Percentiles rank a stretch among this genome's conserved stretches.
These are phyloP conservation scores for Vaccinium macrocarpon DNA, from an alignment of 148 eudicot genomes.

Conservation along the genomic window DNA sequence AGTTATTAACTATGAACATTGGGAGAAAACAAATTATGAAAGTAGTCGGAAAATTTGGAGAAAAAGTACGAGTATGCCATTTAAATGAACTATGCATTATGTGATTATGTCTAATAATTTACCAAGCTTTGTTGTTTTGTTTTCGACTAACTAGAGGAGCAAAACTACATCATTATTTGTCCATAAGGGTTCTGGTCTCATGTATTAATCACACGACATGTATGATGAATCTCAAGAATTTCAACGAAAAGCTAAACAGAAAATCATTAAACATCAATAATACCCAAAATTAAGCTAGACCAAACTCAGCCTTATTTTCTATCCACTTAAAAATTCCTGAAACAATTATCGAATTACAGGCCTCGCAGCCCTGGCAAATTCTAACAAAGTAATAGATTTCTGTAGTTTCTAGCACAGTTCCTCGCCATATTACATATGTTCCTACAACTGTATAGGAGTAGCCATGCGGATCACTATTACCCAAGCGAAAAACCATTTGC, in stretches of 20 bases:
- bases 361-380: neutral
- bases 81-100: no score
- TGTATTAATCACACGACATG: neutral
- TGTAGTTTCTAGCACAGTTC: neutral
- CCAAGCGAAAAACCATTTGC: neutral
- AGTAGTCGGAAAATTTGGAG: no score
- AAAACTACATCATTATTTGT: neutral
- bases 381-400: neutral
- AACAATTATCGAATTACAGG: neutral
- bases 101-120: neutral
- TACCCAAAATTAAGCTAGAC: neutral
- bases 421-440: neutral
- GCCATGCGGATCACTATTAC: neutral
- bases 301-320: no score
- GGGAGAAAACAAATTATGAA: no score
- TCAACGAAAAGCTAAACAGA: neutral
- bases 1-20: no score
- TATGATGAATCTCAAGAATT: neutral
- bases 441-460: neutral
- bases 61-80: no score
- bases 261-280: neutral
- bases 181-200: neutral
- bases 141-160: no score
- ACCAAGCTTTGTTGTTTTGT: neutral
- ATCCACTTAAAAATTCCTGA: neutral